These are phyloP conservation scores for Beauveria sp. DNA, from an alignment of 2,329 filamentous ascomycete species.

Conservation along the genomic window DNA sequence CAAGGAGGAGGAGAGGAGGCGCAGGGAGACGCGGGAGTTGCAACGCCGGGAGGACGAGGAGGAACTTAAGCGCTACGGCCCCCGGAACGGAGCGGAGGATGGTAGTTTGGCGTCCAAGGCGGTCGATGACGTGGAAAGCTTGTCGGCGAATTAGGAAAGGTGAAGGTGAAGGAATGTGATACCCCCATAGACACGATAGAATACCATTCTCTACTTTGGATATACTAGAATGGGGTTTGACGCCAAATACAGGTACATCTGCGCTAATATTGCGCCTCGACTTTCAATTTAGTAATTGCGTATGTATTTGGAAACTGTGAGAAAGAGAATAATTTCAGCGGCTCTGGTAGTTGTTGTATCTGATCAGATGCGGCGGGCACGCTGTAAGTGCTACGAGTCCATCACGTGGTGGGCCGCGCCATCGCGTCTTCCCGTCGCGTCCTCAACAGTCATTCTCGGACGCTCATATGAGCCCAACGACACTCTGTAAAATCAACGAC, in stretches of 20 bases:
- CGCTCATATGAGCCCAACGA: too few species aligned
- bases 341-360: not conserved
- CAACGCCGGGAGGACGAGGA: constrained; percentile 5
- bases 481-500: too few species aligned
- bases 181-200: constrained; percentile 3
- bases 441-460: not conserved
- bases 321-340: too few species aligned
- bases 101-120: constrained; percentile 30
- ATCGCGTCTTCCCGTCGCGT: constrained; percentile 8
- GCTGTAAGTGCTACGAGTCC: not conserved
- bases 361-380: not conserved
- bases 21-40: not conserved
- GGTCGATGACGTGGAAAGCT: constrained; percentile 48
- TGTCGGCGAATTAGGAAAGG: constrained; percentile 42
- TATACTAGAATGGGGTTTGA: not conserved
- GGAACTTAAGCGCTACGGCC: constrained; percentile 1
- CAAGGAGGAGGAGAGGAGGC: not conserved
- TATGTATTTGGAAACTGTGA: too few species aligned
- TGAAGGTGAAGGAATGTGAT: not conserved
- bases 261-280: too few species aligned
- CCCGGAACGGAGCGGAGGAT: constrained; percentile 19
- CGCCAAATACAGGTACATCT: not conserved
- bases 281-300: too few species aligned
- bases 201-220: constrained; percentile 7
- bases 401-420: constrained; percentile 6